These are phyloP conservation scores for Chrysopogon serrulatus DNA, from an alignment of 176 grass and related monocot species.

Conservation along the genomic window DNA sequence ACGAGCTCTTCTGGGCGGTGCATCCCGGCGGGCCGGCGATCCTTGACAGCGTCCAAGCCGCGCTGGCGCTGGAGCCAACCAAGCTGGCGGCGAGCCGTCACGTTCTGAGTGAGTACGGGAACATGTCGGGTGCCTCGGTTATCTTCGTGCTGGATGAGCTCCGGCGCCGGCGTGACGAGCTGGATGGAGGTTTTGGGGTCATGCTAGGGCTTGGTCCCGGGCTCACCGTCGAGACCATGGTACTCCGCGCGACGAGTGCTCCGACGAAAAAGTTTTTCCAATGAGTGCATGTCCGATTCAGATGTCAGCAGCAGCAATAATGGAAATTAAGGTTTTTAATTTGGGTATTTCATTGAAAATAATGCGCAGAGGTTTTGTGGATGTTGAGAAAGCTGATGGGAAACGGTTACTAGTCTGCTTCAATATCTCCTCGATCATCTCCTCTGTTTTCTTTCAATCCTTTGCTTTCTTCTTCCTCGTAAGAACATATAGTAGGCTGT, in stretches of 20 bases:
- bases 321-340: no score
- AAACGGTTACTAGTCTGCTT: no score
- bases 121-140: conserved; percentile 35
- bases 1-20: conserved; percentile 46
- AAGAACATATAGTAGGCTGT: no score
- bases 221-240: conserved; percentile 36
- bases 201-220: conserved; percentile 48
- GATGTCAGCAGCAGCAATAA: no score
- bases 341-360: no score
- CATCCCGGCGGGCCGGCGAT: conserved; percentile 40
- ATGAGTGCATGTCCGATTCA: no score
- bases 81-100: conserved; percentile 17
- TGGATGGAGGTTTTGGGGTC: conserved; percentile 27
- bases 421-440: no score
- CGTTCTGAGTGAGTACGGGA: conserved; percentile 36
- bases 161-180: background rate
- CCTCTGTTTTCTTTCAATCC: no score
- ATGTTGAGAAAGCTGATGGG: no score
- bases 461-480: no score
- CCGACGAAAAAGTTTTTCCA: no score
- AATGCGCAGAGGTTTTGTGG: no score
- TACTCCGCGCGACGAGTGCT: background rate
- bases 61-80: conserved; percentile 21
- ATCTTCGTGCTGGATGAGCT: conserved; percentile 56
- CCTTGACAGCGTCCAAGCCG: conserved; percentile 30